Evolutionary conservation across 768 basidiomycete genomes (phyloP), one percentile per base, ranked within the genome.

Genomic region (Termitomyces sp.): DNA sequence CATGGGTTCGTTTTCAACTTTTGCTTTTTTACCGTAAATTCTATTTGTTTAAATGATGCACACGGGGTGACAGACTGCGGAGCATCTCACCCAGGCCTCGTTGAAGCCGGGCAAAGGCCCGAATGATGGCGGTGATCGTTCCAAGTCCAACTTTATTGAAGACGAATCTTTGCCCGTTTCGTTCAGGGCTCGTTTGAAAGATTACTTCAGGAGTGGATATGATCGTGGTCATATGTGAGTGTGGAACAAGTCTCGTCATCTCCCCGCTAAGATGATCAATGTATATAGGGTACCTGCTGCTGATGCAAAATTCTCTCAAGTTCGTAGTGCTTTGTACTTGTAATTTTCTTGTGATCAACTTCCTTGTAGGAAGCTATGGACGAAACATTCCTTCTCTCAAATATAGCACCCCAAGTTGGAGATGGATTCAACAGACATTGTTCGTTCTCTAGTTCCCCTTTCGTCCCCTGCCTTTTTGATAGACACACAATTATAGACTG

Each of bases 321-420:
- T 51, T 19, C 26, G 38, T 40, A 51, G 26, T 41, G 38, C 38
- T 15, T 41, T 51, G 26, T 26, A 17, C 28, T 51, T 41, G 11
- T 12, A n/a, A 17, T 12, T 51, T 11, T 28, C 12, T 9, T 6
- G n/a, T 51, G 26, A 40, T 17, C 30, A n/a, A 14, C 4, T 12
- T 28, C 17, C 23, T 5, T 91, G 15, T 94, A 94, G 79, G 80
- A 81, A 54, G 96, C 96, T 10, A 98, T 98, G 96, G 71, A 98
- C 68, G 94, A 99, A 72, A 99, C 96, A 0, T 99, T 99, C 70
- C 74, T 92, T 37, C 73, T 99, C 45, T 87, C 92, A 0, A 99
- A 99, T 66, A 97, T 99, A 52, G 96, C 97, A 5, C 97, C 97
- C 43, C 97, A 99, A 78, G 94, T 99, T 26, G 97, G 97, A 1